phyloP scores from a whole-genome alignment of 257 asterid species.

The Solanum dulcamara region DNA sequence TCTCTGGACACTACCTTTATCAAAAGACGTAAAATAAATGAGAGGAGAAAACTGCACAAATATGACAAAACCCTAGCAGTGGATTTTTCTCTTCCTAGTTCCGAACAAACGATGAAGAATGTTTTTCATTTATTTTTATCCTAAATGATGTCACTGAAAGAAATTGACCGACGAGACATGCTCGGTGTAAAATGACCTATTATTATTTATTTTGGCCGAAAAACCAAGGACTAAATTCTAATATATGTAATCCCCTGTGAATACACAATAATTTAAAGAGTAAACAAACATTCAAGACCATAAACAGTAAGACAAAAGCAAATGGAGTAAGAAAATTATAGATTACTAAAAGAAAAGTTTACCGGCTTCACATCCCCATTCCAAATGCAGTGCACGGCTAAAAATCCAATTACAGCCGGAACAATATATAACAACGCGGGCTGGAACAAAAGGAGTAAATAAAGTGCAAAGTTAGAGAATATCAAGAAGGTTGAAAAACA shows the following conservation, averaged over 20 bases:
- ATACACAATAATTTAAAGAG: background rate
- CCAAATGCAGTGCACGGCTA: conserved; percentile 83
- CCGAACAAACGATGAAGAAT: background rate
- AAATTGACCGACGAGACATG: background rate
- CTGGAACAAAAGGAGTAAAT: conserved; percentile 22
- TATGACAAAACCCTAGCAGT: background rate
- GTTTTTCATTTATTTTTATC: background rate
- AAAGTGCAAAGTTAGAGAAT: background rate
- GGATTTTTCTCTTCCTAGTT: background rate
- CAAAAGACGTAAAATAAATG: background rate
- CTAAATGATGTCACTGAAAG: background rate
- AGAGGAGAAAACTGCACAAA: background rate
- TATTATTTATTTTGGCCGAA: background rate
- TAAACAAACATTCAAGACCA: background rate
- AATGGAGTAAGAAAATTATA: background rate
- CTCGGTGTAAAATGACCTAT: background rate
- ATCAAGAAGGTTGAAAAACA: background rate
- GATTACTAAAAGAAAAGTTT: background rate
- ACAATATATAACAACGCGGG: conserved; percentile 90
- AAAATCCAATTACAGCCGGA: conserved; percentile 77
- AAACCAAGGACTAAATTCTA: background rate
- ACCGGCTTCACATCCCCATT: conserved; percentile 82
- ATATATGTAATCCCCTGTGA: background rate
- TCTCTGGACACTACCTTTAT: background rate
- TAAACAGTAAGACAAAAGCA: background rate